These are phyloP conservation scores for Jaltomata sinuosa DNA, from an alignment of 257 asterid genomes.

Conservation along the genomic window DNA sequence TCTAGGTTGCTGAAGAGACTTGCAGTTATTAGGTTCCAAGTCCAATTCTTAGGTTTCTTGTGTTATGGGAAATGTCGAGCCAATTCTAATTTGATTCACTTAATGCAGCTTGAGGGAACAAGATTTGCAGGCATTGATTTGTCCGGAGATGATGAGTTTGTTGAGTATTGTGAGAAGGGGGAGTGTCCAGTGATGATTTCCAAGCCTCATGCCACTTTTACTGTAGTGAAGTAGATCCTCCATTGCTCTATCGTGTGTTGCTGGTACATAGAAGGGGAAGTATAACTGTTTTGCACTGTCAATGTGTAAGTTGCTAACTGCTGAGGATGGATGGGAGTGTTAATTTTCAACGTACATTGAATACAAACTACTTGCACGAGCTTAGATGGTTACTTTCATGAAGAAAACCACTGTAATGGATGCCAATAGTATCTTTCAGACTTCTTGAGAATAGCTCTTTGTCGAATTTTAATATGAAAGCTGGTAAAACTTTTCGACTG, in stretches of 20 bases:
- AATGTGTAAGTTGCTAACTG: not conserved
- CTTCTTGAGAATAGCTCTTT: not conserved
- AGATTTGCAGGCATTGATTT: constrained; percentile 59
- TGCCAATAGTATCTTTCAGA: not conserved
- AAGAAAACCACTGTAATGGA: not conserved
- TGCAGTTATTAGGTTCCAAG: not conserved
- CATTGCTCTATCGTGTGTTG: not conserved
- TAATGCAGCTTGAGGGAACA: constrained; percentile 58
- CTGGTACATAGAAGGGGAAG: not conserved
- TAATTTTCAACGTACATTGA: not conserved
- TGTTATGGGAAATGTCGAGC: not conserved
- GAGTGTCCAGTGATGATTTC: constrained; percentile 87
- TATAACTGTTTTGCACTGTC: not conserved
- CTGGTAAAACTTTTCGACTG: not conserved
- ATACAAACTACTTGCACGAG: not conserved
- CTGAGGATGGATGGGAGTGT: not conserved
- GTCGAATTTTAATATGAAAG: not conserved
- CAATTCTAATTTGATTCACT: not conserved
- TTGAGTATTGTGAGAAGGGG: constrained; percentile 92
- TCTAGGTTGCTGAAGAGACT: not conserved
- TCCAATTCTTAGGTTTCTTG: not conserved
- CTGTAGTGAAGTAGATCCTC: constrained; percentile 37
- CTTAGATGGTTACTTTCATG: not conserved
- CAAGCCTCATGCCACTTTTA: constrained; percentile 54
- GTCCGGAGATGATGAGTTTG: constrained; percentile 65